Conservation (phyloP, 345 rosid genomes). For the Kernera saxatilis region DNA sequence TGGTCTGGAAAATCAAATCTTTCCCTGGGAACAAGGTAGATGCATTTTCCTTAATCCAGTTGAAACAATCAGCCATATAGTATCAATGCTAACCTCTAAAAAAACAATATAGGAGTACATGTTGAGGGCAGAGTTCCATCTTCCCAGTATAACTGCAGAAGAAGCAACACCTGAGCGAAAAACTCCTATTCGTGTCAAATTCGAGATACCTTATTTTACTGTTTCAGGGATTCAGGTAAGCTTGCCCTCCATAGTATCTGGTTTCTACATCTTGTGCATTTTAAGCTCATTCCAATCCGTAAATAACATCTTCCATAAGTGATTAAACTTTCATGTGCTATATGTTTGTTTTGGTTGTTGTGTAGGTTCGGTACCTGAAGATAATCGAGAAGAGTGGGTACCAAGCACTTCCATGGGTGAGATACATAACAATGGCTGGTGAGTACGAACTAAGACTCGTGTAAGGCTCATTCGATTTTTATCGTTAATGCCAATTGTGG, state of each 20-base stretch:
- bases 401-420: conserved; percentile 98
- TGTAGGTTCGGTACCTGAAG: conserved; percentile 90
- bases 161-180: conserved; percentile 70
- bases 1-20: conserved; percentile 74
- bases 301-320: background rate
- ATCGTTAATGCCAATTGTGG: background rate
- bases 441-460: conserved; percentile 86
- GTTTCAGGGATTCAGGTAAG: conserved; percentile 88
- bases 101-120: conserved; percentile 61
- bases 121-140: conserved; percentile 77
- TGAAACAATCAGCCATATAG: background rate
- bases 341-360: conserved; percentile 5
- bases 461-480: conserved; percentile 24
- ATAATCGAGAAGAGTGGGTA: conserved; percentile 94
- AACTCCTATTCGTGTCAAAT: conserved; percentile 73
- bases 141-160: conserved; percentile 70
- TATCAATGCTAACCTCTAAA: background rate
- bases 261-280: background rate
- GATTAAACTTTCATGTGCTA: background rate
- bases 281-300: background rate
- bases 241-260: background rate
- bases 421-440: conserved; percentile 97
- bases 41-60: background rate
- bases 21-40: conserved; percentile 81
- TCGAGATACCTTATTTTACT: conserved; percentile 84